These are phyloP conservation scores for Plasmodium ovale DNA, from an alignment of 169 alveolate species.

Conservation along the genomic window DNA sequence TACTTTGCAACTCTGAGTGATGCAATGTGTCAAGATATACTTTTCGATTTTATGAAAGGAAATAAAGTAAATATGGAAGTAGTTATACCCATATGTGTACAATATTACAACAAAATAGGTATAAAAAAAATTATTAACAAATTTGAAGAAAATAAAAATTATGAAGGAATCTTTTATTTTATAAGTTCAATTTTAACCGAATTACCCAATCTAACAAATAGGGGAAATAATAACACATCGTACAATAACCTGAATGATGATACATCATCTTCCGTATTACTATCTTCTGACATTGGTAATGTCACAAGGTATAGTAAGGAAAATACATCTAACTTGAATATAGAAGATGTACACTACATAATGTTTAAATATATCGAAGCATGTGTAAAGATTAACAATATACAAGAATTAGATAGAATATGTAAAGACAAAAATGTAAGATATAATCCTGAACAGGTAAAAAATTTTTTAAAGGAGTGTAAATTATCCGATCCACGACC, in stretches of 20 bases:
- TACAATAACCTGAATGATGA: constrained; percentile 36
- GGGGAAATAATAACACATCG: constrained; percentile 4
- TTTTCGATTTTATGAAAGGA: constrained; percentile 81
- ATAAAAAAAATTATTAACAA: constrained; percentile 78
- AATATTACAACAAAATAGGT: constrained; percentile 82
- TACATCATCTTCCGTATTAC: constrained; percentile 77
- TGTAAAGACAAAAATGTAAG: constrained; percentile 93
- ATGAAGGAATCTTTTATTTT: constrained; percentile 75
- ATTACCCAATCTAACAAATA: constrained; percentile 38
- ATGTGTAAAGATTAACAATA: constrained; percentile 96
- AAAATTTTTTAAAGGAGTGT: constrained; percentile 96
- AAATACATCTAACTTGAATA: constrained; percentile 48
- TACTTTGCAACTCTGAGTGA: constrained; percentile 74
- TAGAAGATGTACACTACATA: constrained; percentile 77
- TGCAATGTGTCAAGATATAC: constrained; percentile 68
- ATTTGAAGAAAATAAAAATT: constrained; percentile 77
- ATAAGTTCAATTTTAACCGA: constrained; percentile 69
- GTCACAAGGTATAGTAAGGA: constrained; percentile 32
- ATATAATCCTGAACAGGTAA: constrained; percentile 97
- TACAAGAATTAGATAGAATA: constrained; percentile 97
- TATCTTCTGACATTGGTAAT: constrained; percentile 64
- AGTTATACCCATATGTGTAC: constrained; percentile 79
- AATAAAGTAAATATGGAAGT: constrained; percentile 76
- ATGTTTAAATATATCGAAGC: constrained; percentile 97
- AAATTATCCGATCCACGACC: constrained; percentile 98